These are phyloP conservation scores for Chimonanthus praecox DNA, from an alignment of 164 flowering plant species.

Conservation along the genomic window DNA sequence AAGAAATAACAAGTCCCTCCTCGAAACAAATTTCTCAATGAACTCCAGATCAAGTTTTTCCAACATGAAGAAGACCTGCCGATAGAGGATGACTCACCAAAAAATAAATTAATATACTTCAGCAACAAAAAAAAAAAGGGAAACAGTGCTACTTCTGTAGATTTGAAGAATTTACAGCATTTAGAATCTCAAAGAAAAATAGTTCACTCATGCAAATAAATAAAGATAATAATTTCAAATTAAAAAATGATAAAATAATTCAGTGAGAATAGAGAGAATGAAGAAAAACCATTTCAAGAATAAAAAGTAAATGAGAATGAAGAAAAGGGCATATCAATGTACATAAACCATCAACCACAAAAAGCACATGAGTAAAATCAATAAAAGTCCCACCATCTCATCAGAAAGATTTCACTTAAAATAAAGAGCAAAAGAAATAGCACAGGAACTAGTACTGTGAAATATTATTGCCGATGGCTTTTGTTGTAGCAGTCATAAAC, in stretches of 20 bases:
- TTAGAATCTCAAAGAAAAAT: neutral
- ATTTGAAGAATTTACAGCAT: neutral
- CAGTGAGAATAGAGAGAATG: neutral
- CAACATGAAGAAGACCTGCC: slow-evolving; percentile 54
- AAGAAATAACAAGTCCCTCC: slow-evolving; percentile 41
- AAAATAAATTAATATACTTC: neutral
- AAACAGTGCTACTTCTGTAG: neutral
- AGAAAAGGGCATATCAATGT: no score
- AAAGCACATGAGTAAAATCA: no score
- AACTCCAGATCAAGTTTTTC: slow-evolving; percentile 39
- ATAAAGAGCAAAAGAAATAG: no score
- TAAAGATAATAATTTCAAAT: neutral
- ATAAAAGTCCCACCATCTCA: no score
- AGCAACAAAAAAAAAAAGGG: neutral
- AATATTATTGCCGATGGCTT: no score
- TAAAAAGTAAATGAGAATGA: no score
- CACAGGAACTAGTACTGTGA: no score
- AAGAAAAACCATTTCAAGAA: neutral
- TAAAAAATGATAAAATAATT: neutral
- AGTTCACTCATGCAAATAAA: neutral
- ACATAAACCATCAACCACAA: neutral
- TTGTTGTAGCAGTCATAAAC: no score
- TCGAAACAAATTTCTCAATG: slow-evolving; percentile 31
- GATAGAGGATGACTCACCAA: slow-evolving; percentile 6
- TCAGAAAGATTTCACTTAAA: no score